Conservation (phyloP, 2,329 filamentous ascomycete species). For the Capronia americana region DNA sequence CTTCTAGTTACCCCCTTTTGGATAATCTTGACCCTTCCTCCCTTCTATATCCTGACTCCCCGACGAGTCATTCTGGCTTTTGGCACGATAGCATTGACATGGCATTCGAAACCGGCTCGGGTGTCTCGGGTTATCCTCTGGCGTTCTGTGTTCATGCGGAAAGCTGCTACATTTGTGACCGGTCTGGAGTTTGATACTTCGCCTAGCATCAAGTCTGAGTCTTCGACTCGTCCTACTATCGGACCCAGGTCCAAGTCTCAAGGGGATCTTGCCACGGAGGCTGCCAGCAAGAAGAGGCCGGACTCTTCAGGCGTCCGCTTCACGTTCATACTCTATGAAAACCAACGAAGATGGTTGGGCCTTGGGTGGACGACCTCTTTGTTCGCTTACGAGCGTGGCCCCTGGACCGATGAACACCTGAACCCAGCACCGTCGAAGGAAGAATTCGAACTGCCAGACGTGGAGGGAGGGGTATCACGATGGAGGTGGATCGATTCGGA, state of each 20-base stretch:
- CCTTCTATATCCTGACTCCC: constrained; percentile 83
- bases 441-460: constrained; percentile 71
- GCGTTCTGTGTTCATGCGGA: constrained; percentile 79
- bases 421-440: constrained; percentile 79
- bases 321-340: constrained; percentile 95
- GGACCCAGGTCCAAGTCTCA: constrained; percentile 45
- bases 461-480: constrained; percentile 66
- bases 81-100: constrained; percentile 87
- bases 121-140: constrained; percentile 88
- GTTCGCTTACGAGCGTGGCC: constrained; percentile 84
- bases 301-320: constrained; percentile 83
- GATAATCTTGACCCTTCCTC: constrained; percentile 81
- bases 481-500: constrained; percentile 88
- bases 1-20: constrained; percentile 87
- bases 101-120: constrained; percentile 86
- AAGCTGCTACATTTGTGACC: constrained; percentile 73
- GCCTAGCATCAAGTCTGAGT: constrained; percentile 46
- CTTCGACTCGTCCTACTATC: constrained; percentile 40
- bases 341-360: constrained; percentile 92
- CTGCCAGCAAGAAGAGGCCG: constrained; percentile 53
- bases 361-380: constrained; percentile 93
- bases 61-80: constrained; percentile 80
- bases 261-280: constrained; percentile 54
- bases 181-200: constrained; percentile 72
- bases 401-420: constrained; percentile 96